Evolutionary conservation across 163 green algal genomes (phyloP).

Genomic region (Prototheca cutis): DNA sequence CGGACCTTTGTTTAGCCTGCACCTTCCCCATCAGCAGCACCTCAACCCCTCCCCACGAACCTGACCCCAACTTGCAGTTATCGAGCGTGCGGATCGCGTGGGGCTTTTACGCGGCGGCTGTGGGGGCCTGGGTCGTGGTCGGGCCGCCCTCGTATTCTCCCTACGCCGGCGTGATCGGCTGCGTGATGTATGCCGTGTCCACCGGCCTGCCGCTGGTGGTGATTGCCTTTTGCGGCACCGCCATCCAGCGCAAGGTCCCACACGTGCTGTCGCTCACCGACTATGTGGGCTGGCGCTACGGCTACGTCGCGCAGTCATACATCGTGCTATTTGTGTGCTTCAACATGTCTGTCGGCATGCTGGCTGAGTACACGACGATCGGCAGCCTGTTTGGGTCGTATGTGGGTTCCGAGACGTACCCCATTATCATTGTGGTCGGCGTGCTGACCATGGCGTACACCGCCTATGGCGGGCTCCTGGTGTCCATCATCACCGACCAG

Average conservation of each 20-base stretch:
- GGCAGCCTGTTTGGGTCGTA: conserved; percentile 50
- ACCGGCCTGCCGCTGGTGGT: conserved; percentile 56
- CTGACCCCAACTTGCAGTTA: conserved; percentile 14
- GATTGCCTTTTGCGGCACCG: conserved; percentile 39
- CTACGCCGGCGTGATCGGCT: conserved; percentile 48
- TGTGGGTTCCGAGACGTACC: conserved; percentile 34
- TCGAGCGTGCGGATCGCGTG: conserved; percentile 33
- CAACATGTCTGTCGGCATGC: conserved; percentile 57
- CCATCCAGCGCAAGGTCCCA: conserved; percentile 31
- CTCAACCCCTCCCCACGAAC: not conserved
- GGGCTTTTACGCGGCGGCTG: conserved; percentile 50
- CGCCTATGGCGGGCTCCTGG: conserved; percentile 46
- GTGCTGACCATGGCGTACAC: conserved; percentile 51
- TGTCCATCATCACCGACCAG: conserved; percentile 65
- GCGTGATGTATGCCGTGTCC: conserved; percentile 54
- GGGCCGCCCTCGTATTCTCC: conserved; percentile 45
- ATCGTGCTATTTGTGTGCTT: conserved; percentile 40
- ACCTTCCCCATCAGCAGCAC: not conserved
- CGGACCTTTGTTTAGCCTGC: not conserved
- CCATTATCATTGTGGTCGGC: conserved; percentile 55
- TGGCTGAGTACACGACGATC: conserved; percentile 63
- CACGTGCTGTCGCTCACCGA: conserved; percentile 52
- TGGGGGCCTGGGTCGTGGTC: conserved; percentile 63
- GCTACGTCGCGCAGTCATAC: conserved; percentile 26
- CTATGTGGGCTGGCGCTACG: conserved; percentile 42